A percentile compares a stretch with the other conserved stretches of the same genome.
Conservation (phyloP, 2,329 filamentous ascomycete genomes). For the Leptographium wingfieldii region DNA sequence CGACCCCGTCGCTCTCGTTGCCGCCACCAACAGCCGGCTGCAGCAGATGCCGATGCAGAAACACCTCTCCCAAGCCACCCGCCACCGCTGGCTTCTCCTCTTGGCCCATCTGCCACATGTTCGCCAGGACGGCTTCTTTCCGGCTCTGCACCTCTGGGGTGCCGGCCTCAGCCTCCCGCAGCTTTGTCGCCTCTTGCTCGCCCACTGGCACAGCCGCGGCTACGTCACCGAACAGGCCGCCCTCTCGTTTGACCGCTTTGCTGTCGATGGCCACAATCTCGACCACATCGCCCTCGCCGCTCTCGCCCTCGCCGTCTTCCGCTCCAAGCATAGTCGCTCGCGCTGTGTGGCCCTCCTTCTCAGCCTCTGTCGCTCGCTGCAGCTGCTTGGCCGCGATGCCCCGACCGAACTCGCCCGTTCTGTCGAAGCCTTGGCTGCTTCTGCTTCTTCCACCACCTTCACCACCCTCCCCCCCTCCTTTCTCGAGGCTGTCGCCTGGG, state of each 20-base stretch:
- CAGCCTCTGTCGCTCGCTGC: slow-evolving; percentile 8
- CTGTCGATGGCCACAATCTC: too few relatives aligned
- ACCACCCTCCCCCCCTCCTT: slow-evolving; percentile 11
- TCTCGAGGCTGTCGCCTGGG: slow-evolving; percentile 14
- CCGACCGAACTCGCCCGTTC: slow-evolving; percentile 2
- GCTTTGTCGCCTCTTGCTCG: slow-evolving; percentile 17
- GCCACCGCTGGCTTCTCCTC: slow-evolving; percentile 8
- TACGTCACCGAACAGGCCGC: slow-evolving; percentile 10
- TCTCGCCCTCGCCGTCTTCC: slow-evolving; percentile 15
- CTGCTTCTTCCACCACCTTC: not conserved
- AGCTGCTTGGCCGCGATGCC: slow-evolving; percentile 1
- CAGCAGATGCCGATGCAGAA: not conserved
- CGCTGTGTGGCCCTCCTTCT: slow-evolving; percentile 5
- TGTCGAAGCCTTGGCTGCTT: slow-evolving; percentile 1
- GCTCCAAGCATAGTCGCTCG: not conserved
- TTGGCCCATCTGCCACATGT: slow-evolving; percentile 12
- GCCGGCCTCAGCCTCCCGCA: not conserved
- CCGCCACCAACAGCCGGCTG: not conserved
- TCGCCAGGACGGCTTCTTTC: slow-evolving; percentile 9
- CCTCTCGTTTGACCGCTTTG: not conserved
- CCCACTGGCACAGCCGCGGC: slow-evolving; percentile 20
- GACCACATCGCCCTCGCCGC: slow-evolving; percentile 13
- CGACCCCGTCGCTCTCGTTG: not conserved
- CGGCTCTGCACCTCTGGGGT: slow-evolving; percentile 1
- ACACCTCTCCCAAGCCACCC: not conserved